Evolutionary conservation across 2,329 filamentous ascomycete genomes (phyloP).

Genomic region (Tolypocladium capitatum): DNA sequence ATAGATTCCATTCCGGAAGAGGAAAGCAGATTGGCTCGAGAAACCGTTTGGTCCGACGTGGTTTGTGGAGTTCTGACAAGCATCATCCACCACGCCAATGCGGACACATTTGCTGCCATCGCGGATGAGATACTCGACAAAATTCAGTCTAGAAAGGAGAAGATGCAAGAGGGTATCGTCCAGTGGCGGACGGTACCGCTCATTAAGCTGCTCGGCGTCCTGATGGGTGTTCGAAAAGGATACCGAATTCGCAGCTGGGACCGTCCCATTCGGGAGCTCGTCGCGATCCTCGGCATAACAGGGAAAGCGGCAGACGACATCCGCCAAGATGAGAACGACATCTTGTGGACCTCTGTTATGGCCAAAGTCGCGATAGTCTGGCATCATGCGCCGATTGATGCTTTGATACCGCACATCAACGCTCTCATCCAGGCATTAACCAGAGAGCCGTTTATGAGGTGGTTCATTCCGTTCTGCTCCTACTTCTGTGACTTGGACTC

Average conservation of each 20-base stretch:
- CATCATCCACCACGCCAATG: slow-evolving; percentile 67
- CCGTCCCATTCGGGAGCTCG: slow-evolving; percentile 42
- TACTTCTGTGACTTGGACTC: slow-evolving; percentile 62
- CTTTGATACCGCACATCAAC: slow-evolving; percentile 56
- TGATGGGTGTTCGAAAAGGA: slow-evolving; percentile 72
- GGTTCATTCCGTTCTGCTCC: slow-evolving; percentile 78
- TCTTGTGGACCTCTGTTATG: slow-evolving; percentile 46
- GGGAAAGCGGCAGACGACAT: slow-evolving; percentile 24
- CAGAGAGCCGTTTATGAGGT: slow-evolving; percentile 49
- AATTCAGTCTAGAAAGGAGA: slow-evolving; percentile 22
- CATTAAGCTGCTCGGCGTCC: slow-evolving; percentile 50
- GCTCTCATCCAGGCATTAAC: slow-evolving; percentile 52
- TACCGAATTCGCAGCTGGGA: slow-evolving; percentile 62
- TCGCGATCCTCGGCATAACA: slow-evolving; percentile 36
- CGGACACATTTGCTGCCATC: slow-evolving; percentile 59
- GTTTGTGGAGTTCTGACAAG: slow-evolving; percentile 67
- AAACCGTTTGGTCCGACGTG: slow-evolving; percentile 47
- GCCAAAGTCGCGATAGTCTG: slow-evolving; percentile 52
- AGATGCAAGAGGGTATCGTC: slow-evolving; percentile 8
- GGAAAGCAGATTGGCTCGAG: slow-evolving; percentile 32
- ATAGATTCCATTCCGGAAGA: slow-evolving; percentile 37
- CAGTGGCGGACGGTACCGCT: slow-evolving; percentile 32
- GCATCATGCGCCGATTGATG: slow-evolving; percentile 66
- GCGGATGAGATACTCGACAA: slow-evolving; percentile 47
- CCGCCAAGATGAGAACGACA: slow-evolving; percentile 20